Evolutionary conservation across 768 basidiomycete genomes (phyloP).

Genomic region (Austroboletus eburneus): DNA sequence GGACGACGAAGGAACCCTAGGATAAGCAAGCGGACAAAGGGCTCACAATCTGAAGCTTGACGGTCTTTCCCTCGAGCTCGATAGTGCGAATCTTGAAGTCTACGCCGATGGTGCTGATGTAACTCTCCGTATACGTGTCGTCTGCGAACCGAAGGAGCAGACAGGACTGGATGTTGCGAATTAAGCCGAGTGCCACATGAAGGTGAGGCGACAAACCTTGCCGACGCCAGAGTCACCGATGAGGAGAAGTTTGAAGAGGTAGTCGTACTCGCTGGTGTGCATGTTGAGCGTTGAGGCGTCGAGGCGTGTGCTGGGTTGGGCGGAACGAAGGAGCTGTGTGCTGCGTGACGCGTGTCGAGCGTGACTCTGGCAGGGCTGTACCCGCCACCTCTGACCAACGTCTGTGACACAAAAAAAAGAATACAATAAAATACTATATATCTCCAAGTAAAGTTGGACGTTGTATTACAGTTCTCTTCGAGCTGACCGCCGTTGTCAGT

Average conservation of each 20-base stretch:
- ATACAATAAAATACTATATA: too few relatives aligned
- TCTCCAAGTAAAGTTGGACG: too few relatives aligned
- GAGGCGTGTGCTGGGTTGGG: constrained; percentile 32
- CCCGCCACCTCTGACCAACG: constrained; percentile 18
- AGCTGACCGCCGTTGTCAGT: too few relatives aligned
- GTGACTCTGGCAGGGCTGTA: constrained; percentile 25
- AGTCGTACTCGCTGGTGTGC: constrained; percentile 95
- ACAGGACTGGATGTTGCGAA: constrained; percentile 62
- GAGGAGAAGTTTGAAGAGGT: constrained; percentile 93
- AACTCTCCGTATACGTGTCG: constrained; percentile 96
- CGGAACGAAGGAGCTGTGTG: constrained; percentile 32
- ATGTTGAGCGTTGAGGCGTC: constrained; percentile 42
- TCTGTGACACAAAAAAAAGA: too few relatives aligned
- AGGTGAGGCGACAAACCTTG: constrained; percentile 64
- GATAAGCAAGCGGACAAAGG: constrained; percentile 5
- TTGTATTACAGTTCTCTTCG: too few relatives aligned
- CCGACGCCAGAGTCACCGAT: constrained; percentile 96
- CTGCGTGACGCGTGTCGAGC: constrained; percentile 33
- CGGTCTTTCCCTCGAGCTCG: constrained; percentile 96
- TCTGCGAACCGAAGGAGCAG: constrained; percentile 90
- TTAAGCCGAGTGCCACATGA: constrained; percentile 11
- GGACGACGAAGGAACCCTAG: neutral
- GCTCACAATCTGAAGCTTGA: constrained; percentile 97
- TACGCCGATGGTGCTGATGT: constrained; percentile 96
- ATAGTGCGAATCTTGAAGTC: constrained; percentile 99